Percentiles rank a stretch among this genome's conserved stretches.
Conservation (phyloP, 768 basidiomycete genomes). For the Boletus rubroflammeus region DNA sequence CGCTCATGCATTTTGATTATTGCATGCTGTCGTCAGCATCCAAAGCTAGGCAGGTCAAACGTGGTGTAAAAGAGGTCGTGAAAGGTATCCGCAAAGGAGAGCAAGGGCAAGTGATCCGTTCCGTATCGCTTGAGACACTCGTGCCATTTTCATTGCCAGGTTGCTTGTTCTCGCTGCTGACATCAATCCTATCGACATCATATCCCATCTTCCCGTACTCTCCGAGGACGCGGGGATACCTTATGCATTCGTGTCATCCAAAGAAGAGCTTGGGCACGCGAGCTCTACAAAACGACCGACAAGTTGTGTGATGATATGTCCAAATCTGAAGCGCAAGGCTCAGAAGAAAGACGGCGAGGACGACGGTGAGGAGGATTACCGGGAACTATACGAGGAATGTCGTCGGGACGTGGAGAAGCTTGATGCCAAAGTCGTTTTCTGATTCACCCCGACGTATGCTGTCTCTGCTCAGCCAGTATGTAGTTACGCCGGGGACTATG, state of each 20-base stretch:
- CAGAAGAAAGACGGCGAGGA: constrained; percentile 60
- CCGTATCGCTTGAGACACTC: not conserved
- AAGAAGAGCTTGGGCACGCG: constrained; percentile 93
- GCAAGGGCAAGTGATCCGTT: constrained; percentile 65
- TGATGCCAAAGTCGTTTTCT: constrained; percentile 67
- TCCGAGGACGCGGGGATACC: constrained; percentile 92
- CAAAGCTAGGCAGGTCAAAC: constrained; percentile 91
- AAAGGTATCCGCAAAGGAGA: constrained; percentile 97
- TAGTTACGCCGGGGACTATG: not conserved
- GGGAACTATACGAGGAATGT: constrained; percentile 83
- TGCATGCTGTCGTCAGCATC: constrained; percentile 54
- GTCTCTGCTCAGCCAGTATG: not conserved
- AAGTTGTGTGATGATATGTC: constrained; percentile 94
- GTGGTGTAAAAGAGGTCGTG: constrained; percentile 98
- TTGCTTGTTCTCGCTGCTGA: constrained; percentile 92
- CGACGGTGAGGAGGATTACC: constrained; percentile 79
- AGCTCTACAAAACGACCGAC: constrained; percentile 98
- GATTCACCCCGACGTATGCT: constrained; percentile 13
- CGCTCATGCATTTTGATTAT: not conserved
- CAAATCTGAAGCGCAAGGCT: constrained; percentile 68
- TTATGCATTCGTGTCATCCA: constrained; percentile 85
- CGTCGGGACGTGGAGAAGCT: constrained; percentile 81
- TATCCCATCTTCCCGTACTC: constrained; percentile 92
- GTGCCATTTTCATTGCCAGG: constrained; percentile 36
- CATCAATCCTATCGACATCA: constrained; percentile 97